Evolutionary conservation across 495 filamentous ascomycete genomes (phyloP), one percentile per base, ranked within the genome.

Genomic region (Amniculicola lignicola): DNA sequence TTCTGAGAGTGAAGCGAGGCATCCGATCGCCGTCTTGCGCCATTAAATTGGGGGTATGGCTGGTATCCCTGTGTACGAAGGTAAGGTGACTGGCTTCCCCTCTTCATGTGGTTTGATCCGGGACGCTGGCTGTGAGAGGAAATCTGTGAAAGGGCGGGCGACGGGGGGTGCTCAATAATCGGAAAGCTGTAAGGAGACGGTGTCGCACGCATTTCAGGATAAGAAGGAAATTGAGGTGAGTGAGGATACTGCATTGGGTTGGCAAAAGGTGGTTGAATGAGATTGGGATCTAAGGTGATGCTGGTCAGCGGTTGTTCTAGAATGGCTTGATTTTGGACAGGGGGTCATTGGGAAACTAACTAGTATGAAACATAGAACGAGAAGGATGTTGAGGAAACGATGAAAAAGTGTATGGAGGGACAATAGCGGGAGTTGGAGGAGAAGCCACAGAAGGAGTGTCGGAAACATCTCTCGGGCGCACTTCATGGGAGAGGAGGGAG

Each of bases 271-370:
- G n/a, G n/a, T 29, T 84, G 77, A 35, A 84, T 80, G 15, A 82
- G 70, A 29, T 78, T 78, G n/a, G 82, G 82, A 71, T 85, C 82
- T 84, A 55, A 28, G n/a, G n/a, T n/a, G n/a, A n/a, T n/a, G n/a
- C n/a, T n/a, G n/a, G n/a, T n/a, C n/a, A n/a, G n/a, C n/a, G n/a
- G n/a, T n/a, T n/a, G n/a, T n/a, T n/a, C n/a, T n/a, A n/a, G n/a
- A n/a, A n/a, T n/a, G n/a, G n/a, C n/a, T n/a, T n/a, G n/a, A n/a
- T n/a, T n/a, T n/a, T n/a, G n/a, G n/a, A n/a, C n/a, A n/a, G n/a
- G n/a, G n/a, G n/a, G n/a, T n/a, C n/a, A n/a, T n/a, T n/a, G n/a
- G n/a, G n/a, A n/a, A n/a, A n/a, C n/a, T n/a, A n/a, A n/a, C n/a
- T n/a, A n/a, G n/a, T n/a, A n/a, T n/a, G n/a, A n/a, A n/a, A n/a